A percentile compares a stretch with the other conserved stretches of the same genome.
These are phyloP conservation scores for Cordyceps tenuipes DNA, from an alignment of 2,329 filamentous ascomycete genomes.

Conservation along the genomic window DNA sequence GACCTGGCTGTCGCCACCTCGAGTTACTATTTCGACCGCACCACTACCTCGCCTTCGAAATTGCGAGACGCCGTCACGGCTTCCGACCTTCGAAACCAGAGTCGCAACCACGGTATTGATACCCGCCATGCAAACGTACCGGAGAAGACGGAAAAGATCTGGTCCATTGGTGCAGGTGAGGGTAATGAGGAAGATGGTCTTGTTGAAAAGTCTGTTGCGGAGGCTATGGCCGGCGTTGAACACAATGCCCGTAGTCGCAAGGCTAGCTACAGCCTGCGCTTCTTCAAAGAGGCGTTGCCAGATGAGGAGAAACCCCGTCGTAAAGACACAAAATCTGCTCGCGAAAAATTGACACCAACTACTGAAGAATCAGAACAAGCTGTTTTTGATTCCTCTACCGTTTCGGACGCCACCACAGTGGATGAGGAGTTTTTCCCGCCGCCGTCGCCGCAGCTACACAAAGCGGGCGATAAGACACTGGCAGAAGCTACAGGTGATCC, in stretches of 20 bases:
- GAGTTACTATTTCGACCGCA: constrained; percentile 14
- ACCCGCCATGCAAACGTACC: constrained; percentile 35
- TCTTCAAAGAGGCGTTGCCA: constrained; percentile 60
- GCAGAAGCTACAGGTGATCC: constrained; percentile 15
- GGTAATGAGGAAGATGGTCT: constrained; percentile 43
- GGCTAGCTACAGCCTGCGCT: constrained; percentile 57
- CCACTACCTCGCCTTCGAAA: constrained; percentile 10
- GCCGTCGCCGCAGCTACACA: neutral
- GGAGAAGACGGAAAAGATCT: constrained; percentile 56
- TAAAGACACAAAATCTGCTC: constrained; percentile 35
- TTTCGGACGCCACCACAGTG: neutral
- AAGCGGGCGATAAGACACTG: neutral
- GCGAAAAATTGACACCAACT: constrained; percentile 34
- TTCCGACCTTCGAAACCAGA: constrained; percentile 1
- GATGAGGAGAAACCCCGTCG: constrained; percentile 47
- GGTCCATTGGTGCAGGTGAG: constrained; percentile 52
- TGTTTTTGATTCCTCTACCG: neutral
- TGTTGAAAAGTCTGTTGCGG: constrained; percentile 57
- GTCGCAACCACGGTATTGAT: constrained; percentile 23
- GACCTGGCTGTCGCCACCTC: constrained; percentile 19
- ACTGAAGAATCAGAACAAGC: constrained; percentile 25
- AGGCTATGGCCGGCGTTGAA: constrained; percentile 53
- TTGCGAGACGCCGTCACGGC: neutral
- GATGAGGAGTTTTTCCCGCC: neutral
- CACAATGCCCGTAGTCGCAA: constrained; percentile 58